Evolutionary conservation across 1,284 basidiomycete species (phyloP), one percentile per base, ranked within the genome.

Genomic region (Sporisorium graminicola): DNA sequence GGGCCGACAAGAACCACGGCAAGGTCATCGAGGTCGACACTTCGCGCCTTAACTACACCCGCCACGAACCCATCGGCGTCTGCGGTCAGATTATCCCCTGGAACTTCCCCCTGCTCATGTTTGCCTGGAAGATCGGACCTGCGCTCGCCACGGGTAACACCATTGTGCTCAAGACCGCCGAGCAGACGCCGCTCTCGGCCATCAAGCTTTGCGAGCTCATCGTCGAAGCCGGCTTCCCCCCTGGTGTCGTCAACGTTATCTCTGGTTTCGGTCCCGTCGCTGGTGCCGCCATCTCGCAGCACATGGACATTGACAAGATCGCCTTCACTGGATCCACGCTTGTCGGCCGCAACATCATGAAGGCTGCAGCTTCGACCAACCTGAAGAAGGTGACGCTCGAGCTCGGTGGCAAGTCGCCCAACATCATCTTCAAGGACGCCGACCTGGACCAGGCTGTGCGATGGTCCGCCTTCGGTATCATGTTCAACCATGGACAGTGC

Each of bases 61-160:
- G 91, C 31, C 94, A 97, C 86, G 95, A 98, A 87, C 95, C 96
- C 18, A 92, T 97, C 79, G 96, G 95, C 78, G 94, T 98, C 65
- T 94, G 77, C 61, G 81, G 81, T 57, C 81, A 82, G 63, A 82
- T 82, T 74, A 82, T 76, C 58, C 80, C 76, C 14, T 82, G 74
- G 77, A 95, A 95, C 87, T 95, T 94, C 86, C 94, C 94, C 16
- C 44, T 76, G 37, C 78, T 75, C 66, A 79, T 82, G 69, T 71
- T 81, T 24, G 80, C 80, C 46, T 85, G 73, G 77, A 80, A 97
- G 88, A 92, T 94, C 8, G 86, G 81, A 12, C 83, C 84, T n/a
- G 87, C 87, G 16, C 86, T 87, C 57, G 81, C 86, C 1, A 86
- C 86, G 4, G 87, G 87, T 31, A 86, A 86, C 79, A 83, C 86